Evolutionary conservation across 495 filamentous ascomycete genomes (phyloP), one percentile per base, ranked within the genome.

Genomic region (Aspergillus avenaceus): DNA sequence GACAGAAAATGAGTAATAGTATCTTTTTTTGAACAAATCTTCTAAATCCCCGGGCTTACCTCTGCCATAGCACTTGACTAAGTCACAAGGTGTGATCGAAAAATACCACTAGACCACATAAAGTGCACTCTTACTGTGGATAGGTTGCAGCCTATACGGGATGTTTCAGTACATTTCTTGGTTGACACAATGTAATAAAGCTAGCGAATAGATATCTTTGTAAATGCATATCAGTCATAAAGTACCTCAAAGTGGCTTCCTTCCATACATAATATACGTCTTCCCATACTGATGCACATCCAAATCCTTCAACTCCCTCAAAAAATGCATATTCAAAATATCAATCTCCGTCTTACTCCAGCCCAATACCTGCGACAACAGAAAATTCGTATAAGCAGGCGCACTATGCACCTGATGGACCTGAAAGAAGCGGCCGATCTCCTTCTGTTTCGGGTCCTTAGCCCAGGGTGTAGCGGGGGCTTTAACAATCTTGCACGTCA

Each of bases 401-500:
- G 84, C 76, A 8, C 81, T 80, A 52, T 83, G 70, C 26, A 81
- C 61, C 6, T 81, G 77, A 54, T 83, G 74, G 1, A 79, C 56
- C 22, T 82, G 59, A 44, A 85, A 81, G 21, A 76, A 82, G 48
- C 75, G 71, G 53, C 85, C 86, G 18, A 88, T 77, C 46, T 78
- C 79, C 59, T 87, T 87, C 50, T 86, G 61, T 25, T 74, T 70
- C 23, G 73, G 77, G 53, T 87, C 84, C 54, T 74, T 80, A 9
- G 84, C 74, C 85, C 86, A 88, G 0, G 77, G 74, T 0, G 81
- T 83, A 43, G 84, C 74, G 0, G 85, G 86, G 41, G 85, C 70
- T 34, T 83, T 78, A 45, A 82, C 81, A 5, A 74, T 63, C 9
- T 62, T 65, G 54, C 83, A 74, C 11, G 67, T 72, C 25, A 87